Conservation (phyloP, 169 alveolate species). For the Cytauxzoon felis region DNA sequence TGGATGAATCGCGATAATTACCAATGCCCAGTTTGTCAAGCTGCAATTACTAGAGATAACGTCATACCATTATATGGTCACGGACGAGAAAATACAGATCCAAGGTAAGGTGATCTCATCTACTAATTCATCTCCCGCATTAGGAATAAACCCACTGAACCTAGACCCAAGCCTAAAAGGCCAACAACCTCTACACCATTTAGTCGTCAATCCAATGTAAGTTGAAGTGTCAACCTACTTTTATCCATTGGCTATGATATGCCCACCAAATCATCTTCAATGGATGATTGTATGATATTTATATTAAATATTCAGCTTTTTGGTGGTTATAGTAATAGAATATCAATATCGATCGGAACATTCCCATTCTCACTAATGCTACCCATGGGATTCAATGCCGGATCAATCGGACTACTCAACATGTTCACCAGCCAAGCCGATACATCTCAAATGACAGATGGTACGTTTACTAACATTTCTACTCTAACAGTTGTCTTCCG, state of each 20-base stretch:
- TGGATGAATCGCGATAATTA: constrained; percentile 88
- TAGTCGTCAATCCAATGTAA: constrained; percentile 1
- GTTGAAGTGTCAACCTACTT: no score
- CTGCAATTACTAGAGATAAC: constrained; percentile 86
- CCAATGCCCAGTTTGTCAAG: constrained; percentile 93
- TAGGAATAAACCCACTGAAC: constrained; percentile 50
- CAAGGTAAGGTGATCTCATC: constrained; percentile 52
- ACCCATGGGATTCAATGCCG: constrained; percentile 25
- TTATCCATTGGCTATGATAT: no score
- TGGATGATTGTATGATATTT: no score
- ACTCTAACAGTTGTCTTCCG: no score
- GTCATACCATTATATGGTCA: constrained; percentile 89
- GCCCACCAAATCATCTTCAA: no score
- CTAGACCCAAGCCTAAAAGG: constrained; percentile 53
- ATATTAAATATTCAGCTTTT: constrained; percentile 4
- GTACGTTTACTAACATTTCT: neutral
- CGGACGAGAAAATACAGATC: constrained; percentile 73
- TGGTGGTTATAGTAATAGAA: constrained; percentile 16
- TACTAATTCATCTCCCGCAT: neutral
- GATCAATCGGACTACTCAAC: neutral
- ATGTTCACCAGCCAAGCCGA: neutral
- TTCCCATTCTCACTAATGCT: constrained; percentile 41
- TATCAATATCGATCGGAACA: constrained; percentile 39
- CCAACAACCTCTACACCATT: constrained; percentile 13
- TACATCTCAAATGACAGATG: constrained; percentile 39